These are phyloP conservation scores for Mycena crocata DNA, from an alignment of 768 basidiomycete genomes.

Conservation along the genomic window DNA sequence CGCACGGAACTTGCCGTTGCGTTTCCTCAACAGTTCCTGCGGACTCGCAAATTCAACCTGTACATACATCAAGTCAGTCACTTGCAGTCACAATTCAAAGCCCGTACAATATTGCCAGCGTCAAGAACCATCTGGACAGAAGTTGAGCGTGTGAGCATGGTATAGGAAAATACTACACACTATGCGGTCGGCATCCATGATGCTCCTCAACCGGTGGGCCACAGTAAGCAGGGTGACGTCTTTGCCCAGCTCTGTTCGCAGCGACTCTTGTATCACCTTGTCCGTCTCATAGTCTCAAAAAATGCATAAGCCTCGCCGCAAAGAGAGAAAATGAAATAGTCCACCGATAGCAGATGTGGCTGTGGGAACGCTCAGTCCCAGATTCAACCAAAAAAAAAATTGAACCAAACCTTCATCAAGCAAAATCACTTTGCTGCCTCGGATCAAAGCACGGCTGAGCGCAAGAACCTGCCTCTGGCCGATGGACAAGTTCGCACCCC, in stretches of 20 bases:
- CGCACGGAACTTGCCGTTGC: conserved; percentile 6
- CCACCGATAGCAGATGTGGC: conserved; percentile 30
- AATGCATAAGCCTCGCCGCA: neutral
- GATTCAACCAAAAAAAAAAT: conserved; percentile 12
- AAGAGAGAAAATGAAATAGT: neutral
- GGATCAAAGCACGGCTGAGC: conserved; percentile 39
- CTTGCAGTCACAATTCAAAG: neutral
- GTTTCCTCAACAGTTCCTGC: conserved; percentile 3
- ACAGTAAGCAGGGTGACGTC: conserved; percentile 50
- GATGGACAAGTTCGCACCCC: conserved; percentile 13
- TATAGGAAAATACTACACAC: conserved; percentile 16
- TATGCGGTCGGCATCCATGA: conserved; percentile 40
- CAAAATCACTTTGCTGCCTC: conserved; percentile 23
- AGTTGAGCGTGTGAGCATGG: neutral
- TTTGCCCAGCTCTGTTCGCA: conserved; percentile 49
- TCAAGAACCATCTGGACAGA: conserved; percentile 12
- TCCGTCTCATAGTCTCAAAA: conserved; percentile 54
- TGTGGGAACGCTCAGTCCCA: neutral
- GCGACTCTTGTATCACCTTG: conserved; percentile 52
- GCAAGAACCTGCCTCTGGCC: conserved; percentile 26
- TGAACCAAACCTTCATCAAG: conserved; percentile 23
- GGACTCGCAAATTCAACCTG: conserved; percentile 23
- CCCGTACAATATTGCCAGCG: conserved; percentile 14
- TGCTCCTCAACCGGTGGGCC: conserved; percentile 35
- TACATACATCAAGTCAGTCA: neutral